Evolutionary conservation across 306 rosid species (phyloP).

Genomic region (Acacia crassicarpa): DNA sequence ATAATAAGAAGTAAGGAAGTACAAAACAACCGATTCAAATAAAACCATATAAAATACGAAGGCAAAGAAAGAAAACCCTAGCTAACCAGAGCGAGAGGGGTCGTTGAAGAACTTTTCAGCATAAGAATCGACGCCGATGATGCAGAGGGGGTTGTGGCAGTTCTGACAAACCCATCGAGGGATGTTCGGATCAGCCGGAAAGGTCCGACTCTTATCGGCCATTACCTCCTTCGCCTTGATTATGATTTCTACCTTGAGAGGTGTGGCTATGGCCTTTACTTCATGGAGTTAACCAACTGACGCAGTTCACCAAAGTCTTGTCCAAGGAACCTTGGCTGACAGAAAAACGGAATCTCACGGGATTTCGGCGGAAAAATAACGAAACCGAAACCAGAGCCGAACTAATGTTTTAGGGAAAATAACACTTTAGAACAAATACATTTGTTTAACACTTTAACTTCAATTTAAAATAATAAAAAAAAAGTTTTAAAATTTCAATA

Average conservation of each 20-base stretch:
- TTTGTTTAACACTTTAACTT: background rate
- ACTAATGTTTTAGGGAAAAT: background rate
- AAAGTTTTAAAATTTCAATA: background rate
- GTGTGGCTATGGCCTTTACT: background rate
- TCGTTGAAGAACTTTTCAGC: constrained; percentile 83
- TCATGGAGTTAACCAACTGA: background rate
- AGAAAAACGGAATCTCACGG: background rate
- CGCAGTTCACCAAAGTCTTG: background rate
- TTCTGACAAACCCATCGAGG: constrained; percentile 93
- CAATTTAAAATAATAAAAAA: background rate
- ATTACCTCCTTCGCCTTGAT: constrained; percentile 22
- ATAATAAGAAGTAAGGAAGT: background rate
- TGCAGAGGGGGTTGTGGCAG: constrained; percentile 76
- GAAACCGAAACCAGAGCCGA: background rate
- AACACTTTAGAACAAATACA: background rate
- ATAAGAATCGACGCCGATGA: constrained; percentile 87
- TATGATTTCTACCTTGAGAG: background rate
- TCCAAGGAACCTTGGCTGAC: background rate
- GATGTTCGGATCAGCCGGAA: constrained; percentile 74
- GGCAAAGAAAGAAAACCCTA: constrained; percentile 16
- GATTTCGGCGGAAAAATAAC: background rate
- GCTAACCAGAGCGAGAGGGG: constrained; percentile 78
- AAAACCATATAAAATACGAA: background rate
- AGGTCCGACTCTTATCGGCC: constrained; percentile 65
- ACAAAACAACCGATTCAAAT: background rate